A percentile compares a stretch with the other conserved stretches of the same genome.
These are phyloP conservation scores for Aspergillus neotritici DNA, from an alignment of 2,329 filamentous ascomycete species.

Conservation along the genomic window DNA sequence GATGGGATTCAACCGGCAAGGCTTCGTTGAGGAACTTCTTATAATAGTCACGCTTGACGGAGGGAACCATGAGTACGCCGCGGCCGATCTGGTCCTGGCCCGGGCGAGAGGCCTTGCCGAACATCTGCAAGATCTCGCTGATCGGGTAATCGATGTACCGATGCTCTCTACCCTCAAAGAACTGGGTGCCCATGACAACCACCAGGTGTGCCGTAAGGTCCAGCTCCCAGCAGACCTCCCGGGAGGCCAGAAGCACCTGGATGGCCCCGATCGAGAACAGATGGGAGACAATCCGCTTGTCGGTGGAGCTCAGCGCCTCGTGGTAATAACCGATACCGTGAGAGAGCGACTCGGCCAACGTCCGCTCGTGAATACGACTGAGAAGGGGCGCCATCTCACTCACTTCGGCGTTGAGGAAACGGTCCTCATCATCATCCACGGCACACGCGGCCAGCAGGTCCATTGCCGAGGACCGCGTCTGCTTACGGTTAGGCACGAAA, in stretches of 20 bases:
- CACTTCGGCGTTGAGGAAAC: slow-evolving; percentile 80
- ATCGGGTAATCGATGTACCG: slow-evolving; percentile 95
- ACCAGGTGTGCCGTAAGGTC: slow-evolving; percentile 84
- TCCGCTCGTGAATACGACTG: slow-evolving; percentile 75
- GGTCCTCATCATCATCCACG: slow-evolving; percentile 84
- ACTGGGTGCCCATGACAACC: slow-evolving; percentile 95
- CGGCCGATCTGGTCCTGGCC: slow-evolving; percentile 73
- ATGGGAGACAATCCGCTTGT: slow-evolving; percentile 90
- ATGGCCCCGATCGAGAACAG: slow-evolving; percentile 85
- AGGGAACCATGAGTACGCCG: slow-evolving; percentile 93
- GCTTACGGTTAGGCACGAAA: slow-evolving; percentile 90
- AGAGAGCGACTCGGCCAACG: slow-evolving; percentile 79
- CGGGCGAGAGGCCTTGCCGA: slow-evolving; percentile 81
- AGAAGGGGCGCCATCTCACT: slow-evolving; percentile 79
- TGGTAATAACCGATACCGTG: slow-evolving; percentile 98
- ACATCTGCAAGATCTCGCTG: slow-evolving; percentile 95
- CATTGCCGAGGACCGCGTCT: slow-evolving; percentile 77
- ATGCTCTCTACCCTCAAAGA: slow-evolving; percentile 93
- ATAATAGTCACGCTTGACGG: slow-evolving; percentile 94
- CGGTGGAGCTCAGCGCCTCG: slow-evolving; percentile 79
- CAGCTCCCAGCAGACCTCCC: slow-evolving; percentile 95
- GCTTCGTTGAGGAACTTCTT: slow-evolving; percentile 98
- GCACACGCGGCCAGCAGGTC: slow-evolving; percentile 84
- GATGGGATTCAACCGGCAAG: slow-evolving; percentile 87
- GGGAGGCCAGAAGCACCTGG: slow-evolving; percentile 73